Percentiles rank a stretch among this genome's conserved stretches.
These are phyloP conservation scores for Glycine soja DNA, from an alignment of 306 rosid genomes.

Conservation along the genomic window DNA sequence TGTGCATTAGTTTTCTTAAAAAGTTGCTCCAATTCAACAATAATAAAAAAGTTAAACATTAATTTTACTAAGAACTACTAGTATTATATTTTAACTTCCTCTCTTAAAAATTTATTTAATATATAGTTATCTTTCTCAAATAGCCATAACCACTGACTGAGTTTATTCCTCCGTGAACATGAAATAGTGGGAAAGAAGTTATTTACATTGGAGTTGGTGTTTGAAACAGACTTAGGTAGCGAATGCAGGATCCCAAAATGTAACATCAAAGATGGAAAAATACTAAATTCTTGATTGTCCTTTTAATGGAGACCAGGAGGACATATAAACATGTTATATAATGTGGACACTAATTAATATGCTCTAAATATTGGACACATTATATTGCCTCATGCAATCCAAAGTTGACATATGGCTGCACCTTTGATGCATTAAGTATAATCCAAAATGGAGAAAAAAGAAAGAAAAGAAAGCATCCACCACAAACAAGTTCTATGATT, in stretches of 20 bases:
- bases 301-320: conserved; percentile 44
- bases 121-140: background rate
- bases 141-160: background rate
- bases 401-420: conserved; percentile 49
- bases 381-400: conserved; percentile 37
- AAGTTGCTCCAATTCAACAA: background rate
- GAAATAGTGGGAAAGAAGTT: background rate
- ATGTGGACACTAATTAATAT: conserved; percentile 22
- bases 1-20: background rate
- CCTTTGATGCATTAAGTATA: conserved; percentile 33
- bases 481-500: background rate
- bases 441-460: background rate
- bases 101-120: background rate
- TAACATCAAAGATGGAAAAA: conserved; percentile 51
- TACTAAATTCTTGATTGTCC: conserved; percentile 45
- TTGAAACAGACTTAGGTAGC: conserved; percentile 49
- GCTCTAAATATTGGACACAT: conserved; percentile 29
- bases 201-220: conserved; percentile 39
- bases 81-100: too few species aligned
- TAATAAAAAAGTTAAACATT: background rate
- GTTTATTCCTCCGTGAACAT: too few species aligned
- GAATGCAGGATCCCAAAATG: conserved; percentile 42
- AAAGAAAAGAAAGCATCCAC: conserved; percentile 1
- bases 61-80: background rate
- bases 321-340: conserved; percentile 33